Base-by-base conservation (phyloP, 208 protist species). In the Leishmania arabica region DNA sequence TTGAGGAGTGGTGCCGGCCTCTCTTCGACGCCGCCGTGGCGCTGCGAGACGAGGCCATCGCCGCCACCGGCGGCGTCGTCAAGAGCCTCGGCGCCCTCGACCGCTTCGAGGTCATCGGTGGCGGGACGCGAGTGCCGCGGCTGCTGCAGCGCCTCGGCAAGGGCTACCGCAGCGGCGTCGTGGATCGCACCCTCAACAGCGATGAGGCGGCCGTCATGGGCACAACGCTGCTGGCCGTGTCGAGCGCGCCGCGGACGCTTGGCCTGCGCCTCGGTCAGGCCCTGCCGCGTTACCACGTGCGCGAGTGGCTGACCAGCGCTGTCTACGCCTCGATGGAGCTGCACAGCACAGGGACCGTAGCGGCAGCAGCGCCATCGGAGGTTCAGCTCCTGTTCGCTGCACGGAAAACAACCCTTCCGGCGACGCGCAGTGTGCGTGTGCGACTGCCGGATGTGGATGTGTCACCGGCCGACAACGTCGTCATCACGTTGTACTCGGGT, bases 151-250 rank as follows among this genome's bases (percentile, higher is more conserved):
- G 79, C 19, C 86, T 98, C 40, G 77, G 84, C 37, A 69, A 92
- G 45, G 89, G 88, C 74, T 87, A 89, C 34, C 76, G 83, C 17
- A 69, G 65, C 51, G 83, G 84, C 19, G 47, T 86, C 78, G 90
- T 88, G n/a, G 91, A 95, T 34, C 90, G 92, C 56, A 97, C 91
- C 6, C 87, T 98, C 56, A 98, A 98, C 82, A 88, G 90, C 40
- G 94, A 98, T 76, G 95, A 98, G 86, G 92, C 93, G 9, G 85
- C 86, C 1, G 95, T 92, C 45, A 47, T 95, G 54, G 95, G 95
- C 15, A 86, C 94, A 13, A 84, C 90, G 62, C 80, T 91, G 40
- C 85, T 96, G 24, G 89, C 82, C 21, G 91, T 89, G 19, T 62
- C 78, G 45, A 47, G 75, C 47, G 82, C 86, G 0, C 74, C 82